Evolutionary conservation across 2,329 filamentous ascomycete genomes (phyloP), one percentile per base, ranked within the genome.

Genomic region (Nemania bipapillata): DNA sequence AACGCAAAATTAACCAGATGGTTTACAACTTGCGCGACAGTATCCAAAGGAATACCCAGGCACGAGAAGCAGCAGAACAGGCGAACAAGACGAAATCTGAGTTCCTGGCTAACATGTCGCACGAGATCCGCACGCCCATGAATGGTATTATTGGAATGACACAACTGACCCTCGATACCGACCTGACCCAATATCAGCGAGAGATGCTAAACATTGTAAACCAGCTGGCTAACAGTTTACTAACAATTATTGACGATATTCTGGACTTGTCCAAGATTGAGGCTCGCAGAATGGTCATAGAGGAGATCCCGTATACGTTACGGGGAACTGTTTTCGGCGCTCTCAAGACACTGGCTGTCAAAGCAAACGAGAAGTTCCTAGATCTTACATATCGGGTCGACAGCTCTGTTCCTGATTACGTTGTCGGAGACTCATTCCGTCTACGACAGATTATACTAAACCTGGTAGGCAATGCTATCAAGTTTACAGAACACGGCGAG

Each of bases 1-100:
- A 99, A 83, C 90, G 94, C 76, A 98, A 98, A 86, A 98, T 99
- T 86, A 99, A 98, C 80, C 93, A 96, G 83, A 99, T 99, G 96
- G 94, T 98, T 61, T 96, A 92, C 79, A 97, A 97, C 78, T 83
- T 99, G 70, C 87, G 95, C 74, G 96, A 98, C 81, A 96, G 92
- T 85, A 97, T 99, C 74, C 94, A 98, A 80, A 90, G 94, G 79
- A 99, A 98, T 79, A 97, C 94, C 2, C 93, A 94, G 73, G 96
- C 96, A 65, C 92, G 96, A 81, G 95, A 98, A 81, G 94, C 95
- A 54, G 96, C 96, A 76, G 96, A 99, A 80, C 84, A 97, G 79
- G 96, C 96, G 71, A 98, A 97, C 84, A 95, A 96, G 82, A 98
- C 95, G 49, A 99, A 99, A 79, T 97, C 95, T 9, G 96, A 98